Evolutionary conservation across 2,329 filamentous ascomycete genomes (phyloP), one percentile per base, ranked within the genome.

Genomic region (Fusarium sp.): DNA sequence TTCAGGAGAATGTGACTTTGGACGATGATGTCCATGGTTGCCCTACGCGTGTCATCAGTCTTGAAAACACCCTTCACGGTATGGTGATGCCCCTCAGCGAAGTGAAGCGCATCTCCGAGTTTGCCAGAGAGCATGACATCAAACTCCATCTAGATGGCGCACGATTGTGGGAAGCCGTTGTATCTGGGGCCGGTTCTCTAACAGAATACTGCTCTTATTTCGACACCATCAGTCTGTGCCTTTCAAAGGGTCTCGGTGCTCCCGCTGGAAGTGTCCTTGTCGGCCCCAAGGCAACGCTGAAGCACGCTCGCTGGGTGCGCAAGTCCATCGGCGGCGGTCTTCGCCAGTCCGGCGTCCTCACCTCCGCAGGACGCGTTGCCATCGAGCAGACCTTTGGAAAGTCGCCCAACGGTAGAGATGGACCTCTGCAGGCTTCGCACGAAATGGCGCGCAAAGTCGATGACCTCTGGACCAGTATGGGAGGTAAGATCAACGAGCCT

Each of bases 51-150:
- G 86, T 97, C 50, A 92, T 97, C 70, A 90, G 87, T 65, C 82
- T 97, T 47, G 94, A 97, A 76, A 97, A 97, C 76, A 97, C 94
- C 2, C 85, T 97, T 49, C 87, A 88, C 56, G 94, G 94, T 24
- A 89, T 89, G 72, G 83, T 97, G 44, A 90, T 92, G 84, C 94
- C 94, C 0, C 83, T 97, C 1, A 79, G 80, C 2, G 93, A 97
- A 77, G 85, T 89, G 11, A 83, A 82, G 60, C 83, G 86, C 43
- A 97, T 97, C 73, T 84, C 88, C 0, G 82, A 82, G 2, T 97
- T 92, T 83, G 92, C 90, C 1, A 84, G 83, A 76, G 62, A 83
- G 75, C 71, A 92, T 66, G 83, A 80, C 22, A 89, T 96, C 62
- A 86, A 87, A 62, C 83, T 94, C 74, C 93, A 96, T 77, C 82